A percentile compares a stretch with the other conserved stretches of the same genome.
These are phyloP conservation scores for Phytophthora multivora DNA, from an alignment of 352 stramenopile genomes.

Conservation along the genomic window DNA sequence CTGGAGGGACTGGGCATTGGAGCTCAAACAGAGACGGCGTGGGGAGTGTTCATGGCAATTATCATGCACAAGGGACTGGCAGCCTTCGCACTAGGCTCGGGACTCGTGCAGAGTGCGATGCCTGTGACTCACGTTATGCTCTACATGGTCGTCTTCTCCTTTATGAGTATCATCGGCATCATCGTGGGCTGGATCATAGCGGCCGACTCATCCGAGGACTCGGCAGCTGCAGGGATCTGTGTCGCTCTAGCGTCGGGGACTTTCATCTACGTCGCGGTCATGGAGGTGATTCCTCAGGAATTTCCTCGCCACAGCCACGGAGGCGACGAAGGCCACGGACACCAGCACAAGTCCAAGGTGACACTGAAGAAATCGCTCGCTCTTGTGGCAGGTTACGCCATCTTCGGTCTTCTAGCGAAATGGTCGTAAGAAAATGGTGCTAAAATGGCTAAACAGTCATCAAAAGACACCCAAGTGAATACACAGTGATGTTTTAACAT, in stretches of 20 bases:
- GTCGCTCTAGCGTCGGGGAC: constrained; percentile 78
- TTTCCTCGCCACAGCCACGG: constrained; percentile 59
- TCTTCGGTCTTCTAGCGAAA: constrained; percentile 81
- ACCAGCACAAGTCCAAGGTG: constrained; percentile 23
- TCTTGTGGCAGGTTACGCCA: constrained; percentile 67
- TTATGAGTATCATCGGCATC: constrained; percentile 69
- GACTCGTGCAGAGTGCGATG: constrained; percentile 68
- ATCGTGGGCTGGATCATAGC: constrained; percentile 63
- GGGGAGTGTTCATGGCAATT: constrained; percentile 80
- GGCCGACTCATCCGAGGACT: constrained; percentile 64
- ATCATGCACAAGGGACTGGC: constrained; percentile 81
- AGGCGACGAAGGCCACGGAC: constrained; percentile 1
- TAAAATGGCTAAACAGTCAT: neutral
- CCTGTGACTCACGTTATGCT: constrained; percentile 51
- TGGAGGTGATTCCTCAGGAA: constrained; percentile 86
- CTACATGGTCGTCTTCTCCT: constrained; percentile 68
- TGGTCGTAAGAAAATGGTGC: constrained; percentile 51
- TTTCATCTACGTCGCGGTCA: constrained; percentile 88
- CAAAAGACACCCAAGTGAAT: constrained; percentile 16
- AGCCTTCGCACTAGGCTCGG: constrained; percentile 72
- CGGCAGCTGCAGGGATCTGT: constrained; percentile 51
- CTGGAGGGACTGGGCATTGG: constrained; percentile 79
- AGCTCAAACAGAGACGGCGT: constrained; percentile 68
- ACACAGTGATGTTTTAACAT: constrained; percentile 32
- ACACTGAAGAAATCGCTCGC: constrained; percentile 53